These are phyloP conservation scores for Dictyostelium capitatum DNA, from an alignment of 78 protist species.

Conservation along the genomic window DNA sequence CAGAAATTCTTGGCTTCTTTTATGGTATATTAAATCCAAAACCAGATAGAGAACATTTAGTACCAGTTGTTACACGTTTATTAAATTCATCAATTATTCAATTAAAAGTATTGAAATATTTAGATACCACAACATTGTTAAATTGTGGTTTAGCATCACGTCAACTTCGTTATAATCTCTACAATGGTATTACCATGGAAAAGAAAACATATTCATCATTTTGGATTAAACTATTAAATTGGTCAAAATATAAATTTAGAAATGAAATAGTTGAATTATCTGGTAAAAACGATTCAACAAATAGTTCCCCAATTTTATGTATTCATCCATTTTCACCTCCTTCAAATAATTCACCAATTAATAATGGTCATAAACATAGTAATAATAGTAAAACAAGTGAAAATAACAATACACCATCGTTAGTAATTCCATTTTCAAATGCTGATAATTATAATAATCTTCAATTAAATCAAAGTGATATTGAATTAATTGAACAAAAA, in stretches of 20 bases:
- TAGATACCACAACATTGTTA: not conserved
- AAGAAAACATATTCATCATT: not conserved
- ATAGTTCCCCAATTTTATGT: constrained; percentile 1
- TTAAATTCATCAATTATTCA: not conserved
- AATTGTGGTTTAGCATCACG: constrained; percentile 24
- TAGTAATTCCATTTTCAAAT: constrained; percentile 10
- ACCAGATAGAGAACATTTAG: not conserved
- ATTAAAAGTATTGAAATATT: constrained; percentile 1
- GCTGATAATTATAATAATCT: not conserved
- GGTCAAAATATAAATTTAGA: constrained; percentile 7
- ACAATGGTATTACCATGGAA: constrained; percentile 9
- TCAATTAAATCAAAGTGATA: not conserved
- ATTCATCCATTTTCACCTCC: constrained; percentile 25
- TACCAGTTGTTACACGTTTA: not conserved
- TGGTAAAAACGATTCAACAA: not conserved
- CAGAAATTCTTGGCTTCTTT: constrained; percentile 1
- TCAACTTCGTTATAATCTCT: constrained; percentile 1
- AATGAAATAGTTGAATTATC: not conserved
- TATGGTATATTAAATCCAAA: not conserved
- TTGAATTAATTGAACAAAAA: not conserved
- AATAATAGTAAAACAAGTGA: not conserved
- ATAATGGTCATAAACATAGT: not conserved
- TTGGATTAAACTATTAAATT: not conserved
- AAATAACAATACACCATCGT: not conserved
- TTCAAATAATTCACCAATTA: not conserved